These are phyloP conservation scores for Populus tomentosa DNA, from an alignment of 441 rosid genomes.

Conservation along the genomic window DNA sequence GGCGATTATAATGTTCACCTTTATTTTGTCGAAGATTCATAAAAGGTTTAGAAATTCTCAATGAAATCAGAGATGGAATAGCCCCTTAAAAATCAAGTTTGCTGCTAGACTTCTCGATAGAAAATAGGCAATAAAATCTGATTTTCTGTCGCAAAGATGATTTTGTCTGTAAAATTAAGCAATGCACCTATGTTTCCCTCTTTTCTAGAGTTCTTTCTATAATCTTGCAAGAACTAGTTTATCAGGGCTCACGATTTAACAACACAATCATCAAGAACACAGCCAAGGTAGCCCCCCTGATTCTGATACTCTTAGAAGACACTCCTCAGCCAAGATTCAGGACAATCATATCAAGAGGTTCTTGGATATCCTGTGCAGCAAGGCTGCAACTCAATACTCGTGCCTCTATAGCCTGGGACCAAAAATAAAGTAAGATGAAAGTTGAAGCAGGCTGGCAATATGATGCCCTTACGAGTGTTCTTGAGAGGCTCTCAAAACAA, in stretches of 20 bases:
- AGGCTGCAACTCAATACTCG: neutral
- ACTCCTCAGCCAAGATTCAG: neutral
- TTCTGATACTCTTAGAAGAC: neutral
- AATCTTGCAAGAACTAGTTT: neutral
- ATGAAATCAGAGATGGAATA: too few species aligned
- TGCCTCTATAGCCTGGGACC: neutral
- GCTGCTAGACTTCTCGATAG: too few species aligned
- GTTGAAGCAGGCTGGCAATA: neutral
- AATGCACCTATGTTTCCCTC: neutral
- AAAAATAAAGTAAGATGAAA: neutral
- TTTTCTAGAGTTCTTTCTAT: neutral
- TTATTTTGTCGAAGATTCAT: too few species aligned
- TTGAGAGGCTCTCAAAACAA: neutral
- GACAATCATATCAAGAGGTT: neutral
- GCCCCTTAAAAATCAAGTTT: too few species aligned
- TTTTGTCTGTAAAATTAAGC: too few species aligned
- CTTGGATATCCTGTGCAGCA: neutral
- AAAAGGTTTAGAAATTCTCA: too few species aligned
- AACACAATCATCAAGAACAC: neutral
- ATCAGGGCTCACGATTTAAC: neutral
- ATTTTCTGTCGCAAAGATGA: too few species aligned
- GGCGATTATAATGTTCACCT: too few species aligned
- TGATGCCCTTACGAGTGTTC: neutral
- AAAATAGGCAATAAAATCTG: too few species aligned
- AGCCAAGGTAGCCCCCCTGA: neutral